Evolutionary conservation across 73 alveolate species (phyloP), one percentile per base, ranked within the genome.

Genomic region (Uronychia binucleata): DNA sequence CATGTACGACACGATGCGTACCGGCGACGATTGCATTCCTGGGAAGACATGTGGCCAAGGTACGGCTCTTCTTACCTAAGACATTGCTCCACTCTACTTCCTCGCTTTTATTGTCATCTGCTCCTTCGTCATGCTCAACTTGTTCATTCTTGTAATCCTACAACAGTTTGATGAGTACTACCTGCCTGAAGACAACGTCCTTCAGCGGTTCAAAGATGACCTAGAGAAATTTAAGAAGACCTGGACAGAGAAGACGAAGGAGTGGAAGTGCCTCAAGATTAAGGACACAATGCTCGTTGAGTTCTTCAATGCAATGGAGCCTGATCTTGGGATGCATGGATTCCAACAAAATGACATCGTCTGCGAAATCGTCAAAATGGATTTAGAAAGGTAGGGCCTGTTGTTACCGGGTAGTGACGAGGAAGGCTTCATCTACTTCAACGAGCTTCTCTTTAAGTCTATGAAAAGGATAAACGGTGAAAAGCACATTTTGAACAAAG

Each of bases 111-210:
- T 88, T 0, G 81, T 82, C 60, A 88, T 91, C 0, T 78, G 89
- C 34, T 25, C 86, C 57, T 82, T 86, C 34, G 88, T 93, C 75
- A 90, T 93, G 96, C 90, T 93, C 30, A 91, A 93, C 74, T 58
- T 93, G 34, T 93, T 93, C 84, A 87, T 93, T 19, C 86, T 91
- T 34, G 96, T 94, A 58, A 94, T 94, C 34, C 57, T 94, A 28
- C 87, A 92, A 31, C 74, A 92, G 74, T 94, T 88, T 86, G 95
- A 94, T 30, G 82, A 80, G 26, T 94, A 88, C 80, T 90, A 92
- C 33, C 74, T 91, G 26, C 74, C 79, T 34, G 90, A 86, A 28
- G 96, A 92, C 60, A 94, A 93, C 67, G 88, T 90, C 1, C 76
- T 94, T 1, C 78, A 88, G 14, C 74, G 84, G 77, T 94, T 91